Percentiles rank a stretch among this genome's conserved stretches.
phyloP scores from a whole-genome alignment of 331 rosid species.

The Quercus tomentella region DNA sequence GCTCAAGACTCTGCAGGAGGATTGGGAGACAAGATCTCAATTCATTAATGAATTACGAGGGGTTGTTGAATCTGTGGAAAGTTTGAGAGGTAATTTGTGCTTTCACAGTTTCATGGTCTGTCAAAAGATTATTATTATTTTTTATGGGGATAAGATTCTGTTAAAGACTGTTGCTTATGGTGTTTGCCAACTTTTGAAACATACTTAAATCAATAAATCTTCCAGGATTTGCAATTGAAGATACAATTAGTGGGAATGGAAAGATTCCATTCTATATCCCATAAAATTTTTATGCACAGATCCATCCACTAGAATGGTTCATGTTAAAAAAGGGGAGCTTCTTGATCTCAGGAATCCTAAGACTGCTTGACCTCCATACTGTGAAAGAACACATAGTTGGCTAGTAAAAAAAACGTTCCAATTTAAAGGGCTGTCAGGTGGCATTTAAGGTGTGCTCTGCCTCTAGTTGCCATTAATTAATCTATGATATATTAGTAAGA shows the following conservation, averaged over 20 bases:
- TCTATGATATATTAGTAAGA: neutral
- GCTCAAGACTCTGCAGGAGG: conserved; percentile 45
- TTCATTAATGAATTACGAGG: conserved; percentile 39
- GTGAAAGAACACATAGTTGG: conserved; percentile 2
- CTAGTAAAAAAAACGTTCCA: neutral
- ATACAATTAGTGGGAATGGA: neutral
- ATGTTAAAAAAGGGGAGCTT: neutral
- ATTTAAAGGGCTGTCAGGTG: conserved; percentile 3
- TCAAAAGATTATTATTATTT: neutral
- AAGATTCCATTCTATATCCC: conserved; percentile 8
- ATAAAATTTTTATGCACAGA: neutral
- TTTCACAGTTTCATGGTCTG: conserved; percentile 13
- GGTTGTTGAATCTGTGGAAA: conserved; percentile 46
- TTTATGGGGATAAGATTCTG: too few species aligned
- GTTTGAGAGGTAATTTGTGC: conserved; percentile 61
- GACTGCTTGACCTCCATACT: neutral
- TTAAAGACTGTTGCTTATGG: neutral
- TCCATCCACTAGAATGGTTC: conserved; percentile 5
- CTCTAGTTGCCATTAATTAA: neutral
- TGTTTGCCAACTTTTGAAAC: neutral
- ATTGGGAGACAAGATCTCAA: conserved; percentile 45
- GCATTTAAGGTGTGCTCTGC: neutral
- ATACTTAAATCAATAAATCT: neutral
- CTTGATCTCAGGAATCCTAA: neutral
- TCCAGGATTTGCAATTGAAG: neutral